Evolutionary conservation across 1,139 yeast genomes (phyloP).

Genomic region (Yamadazyma kanchanaburiensis): DNA sequence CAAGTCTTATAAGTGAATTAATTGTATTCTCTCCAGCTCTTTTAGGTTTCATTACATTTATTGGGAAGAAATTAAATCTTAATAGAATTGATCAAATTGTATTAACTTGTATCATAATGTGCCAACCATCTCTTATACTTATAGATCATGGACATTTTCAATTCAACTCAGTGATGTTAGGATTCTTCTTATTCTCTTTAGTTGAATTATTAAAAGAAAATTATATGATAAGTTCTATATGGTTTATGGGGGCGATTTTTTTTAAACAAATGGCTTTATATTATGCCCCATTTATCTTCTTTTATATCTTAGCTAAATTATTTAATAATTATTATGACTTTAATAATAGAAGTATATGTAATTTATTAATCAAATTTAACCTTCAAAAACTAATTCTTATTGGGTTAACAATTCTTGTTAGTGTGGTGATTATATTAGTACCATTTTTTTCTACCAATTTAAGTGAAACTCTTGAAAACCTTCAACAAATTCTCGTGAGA

Average conservation of each 20-base stretch:
- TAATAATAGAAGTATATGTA: slow-evolving; percentile 6
- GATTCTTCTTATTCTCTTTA: slow-evolving; percentile 67
- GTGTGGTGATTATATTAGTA: slow-evolving; percentile 50
- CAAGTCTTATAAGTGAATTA: slow-evolving; percentile 74
- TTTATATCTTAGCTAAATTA: slow-evolving; percentile 57
- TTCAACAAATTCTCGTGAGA: slow-evolving; percentile 49
- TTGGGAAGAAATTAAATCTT: slow-evolving; percentile 53
- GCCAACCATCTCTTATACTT: slow-evolving; percentile 77
- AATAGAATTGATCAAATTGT: slow-evolving; percentile 75
- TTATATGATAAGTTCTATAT: slow-evolving; percentile 67
- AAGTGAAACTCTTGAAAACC: slow-evolving; percentile 14
- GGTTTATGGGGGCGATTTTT: slow-evolving; percentile 73
- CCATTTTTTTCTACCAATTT: slow-evolving; percentile 50
- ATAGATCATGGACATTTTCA: slow-evolving; percentile 98
- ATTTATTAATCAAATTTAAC: slow-evolving; percentile 16
- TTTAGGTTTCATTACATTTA: slow-evolving; percentile 61
- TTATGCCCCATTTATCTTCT: slow-evolving; percentile 86
- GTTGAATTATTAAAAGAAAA: slow-evolving; percentile 64
- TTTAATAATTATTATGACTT: slow-evolving; percentile 20
- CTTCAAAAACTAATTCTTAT: slow-evolving; percentile 54
- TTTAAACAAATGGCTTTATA: slow-evolving; percentile 97
- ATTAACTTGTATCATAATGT: slow-evolving; percentile 68
- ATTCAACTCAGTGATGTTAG: slow-evolving; percentile 91
- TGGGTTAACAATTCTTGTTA: slow-evolving; percentile 56
- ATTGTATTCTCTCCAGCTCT: slow-evolving; percentile 78